Evolutionary conservation across 2,329 filamentous ascomycete genomes (phyloP), one percentile per base, ranked within the genome.

Genomic region (Alternaria sp.): DNA sequence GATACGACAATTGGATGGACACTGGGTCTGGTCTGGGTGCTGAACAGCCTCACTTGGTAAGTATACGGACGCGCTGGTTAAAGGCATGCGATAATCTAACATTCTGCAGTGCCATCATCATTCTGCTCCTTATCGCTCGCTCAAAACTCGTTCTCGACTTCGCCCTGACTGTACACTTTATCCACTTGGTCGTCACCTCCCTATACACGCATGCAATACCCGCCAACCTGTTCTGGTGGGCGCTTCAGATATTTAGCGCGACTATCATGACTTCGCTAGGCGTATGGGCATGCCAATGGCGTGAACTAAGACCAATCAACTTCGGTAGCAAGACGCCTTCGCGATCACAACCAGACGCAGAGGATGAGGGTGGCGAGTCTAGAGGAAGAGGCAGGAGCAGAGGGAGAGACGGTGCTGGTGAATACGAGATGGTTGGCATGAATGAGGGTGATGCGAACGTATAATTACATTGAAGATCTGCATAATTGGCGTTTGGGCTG

Each of bases 101-200:
- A 10, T 13, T 24, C 33, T 1, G 58, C 72, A 98, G 94, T 74
- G 87, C 92, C 40, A 87, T 96, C 58, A 90, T 92, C 40, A 89
- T 97, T 57, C 87, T 97, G 50, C 80, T 94, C 53, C 82, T 98
- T 57, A 87, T 99, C 67, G 88, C 90, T 21, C 92, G 95, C 62
- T 95, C 90, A 46, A 98, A 98, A 78, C 90, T 98, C 60, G 91
- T 98, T 50, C 92, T 92, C 67, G 95, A 99, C 79, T 99, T 98
- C 77, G 91, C 92, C 31, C 82, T 97, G 24, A 97, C 94, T 2
- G 85, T 97, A 17, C 92, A 96, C 80, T 85, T 91, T 75, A 81
- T 97, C 40, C 91, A 97, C 76, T 85, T 97, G 52, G 64, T 95
- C 70, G 78, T 92, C 70, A 91, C 91, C 28, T 89, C 88, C 21